Evolutionary conservation across 2,329 filamentous ascomycete genomes (phyloP), one percentile per base, ranked within the genome.

Genomic region (Escovopsis weberi): DNA sequence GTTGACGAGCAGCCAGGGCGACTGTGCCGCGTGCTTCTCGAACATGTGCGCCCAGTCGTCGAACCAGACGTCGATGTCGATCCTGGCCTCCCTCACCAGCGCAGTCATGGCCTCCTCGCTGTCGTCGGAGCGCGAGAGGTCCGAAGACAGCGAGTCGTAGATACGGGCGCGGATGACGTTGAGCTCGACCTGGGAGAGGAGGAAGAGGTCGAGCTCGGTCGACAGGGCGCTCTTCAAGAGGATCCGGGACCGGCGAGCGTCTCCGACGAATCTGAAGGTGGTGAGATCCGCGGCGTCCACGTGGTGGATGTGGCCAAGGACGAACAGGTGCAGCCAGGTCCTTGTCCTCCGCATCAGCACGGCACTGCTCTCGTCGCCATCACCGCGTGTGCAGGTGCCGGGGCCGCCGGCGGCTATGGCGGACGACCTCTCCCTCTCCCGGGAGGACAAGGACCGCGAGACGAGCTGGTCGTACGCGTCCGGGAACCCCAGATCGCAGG

Each of bases 261-360:
- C 65, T 9, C 67, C 59, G 1, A 59, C 59, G 39, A 68, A 60
- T 35, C 58, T 53, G 18, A 55, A 45, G 1, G 48, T 42, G 26
- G 50, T 46, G 12, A 52, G 43, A 19, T 51, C 51, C 0, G 53
- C 49, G 1, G 62, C 64, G 45, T 68, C 64, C 9, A 68, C 58
- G 4, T 62, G 59, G 12, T 67, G 59, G 49, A 69, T 73, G 45
- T 73, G 64, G 23, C 73, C 69, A 10, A 74, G 53, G 18, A 74
- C 66, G 44, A 72, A 62, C 4, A 73, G 58, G 3, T 67, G 68
- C 51, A 73, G 67, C 70, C 70, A 74, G 0, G 69, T 63, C 34
- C 71, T 59, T 0, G 64, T 56, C 39, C 61, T 61, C 19, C 63
- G 57, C 57, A 68, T 63, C 43, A 70, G 48, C 4, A n/a, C 5